Percentiles rank a stretch among this genome's conserved stretches.
phyloP scores from a whole-genome alignment of 305 asterid genomes.

The Lippia alba region DNA sequence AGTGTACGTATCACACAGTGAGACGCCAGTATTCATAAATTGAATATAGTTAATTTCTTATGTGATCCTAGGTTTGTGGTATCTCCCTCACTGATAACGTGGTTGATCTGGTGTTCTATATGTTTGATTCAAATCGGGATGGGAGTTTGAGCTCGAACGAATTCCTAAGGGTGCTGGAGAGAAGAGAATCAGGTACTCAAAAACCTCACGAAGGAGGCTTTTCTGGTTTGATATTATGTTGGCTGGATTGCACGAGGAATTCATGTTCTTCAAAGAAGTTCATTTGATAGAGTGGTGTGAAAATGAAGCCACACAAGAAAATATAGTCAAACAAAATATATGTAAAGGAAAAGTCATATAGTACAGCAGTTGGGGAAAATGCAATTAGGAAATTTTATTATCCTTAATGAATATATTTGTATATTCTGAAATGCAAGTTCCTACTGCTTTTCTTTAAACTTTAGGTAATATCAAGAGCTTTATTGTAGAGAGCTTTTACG shows the following conservation, averaged over 20 bases:
- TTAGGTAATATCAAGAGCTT: conserved; percentile 13
- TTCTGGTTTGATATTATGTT: conserved; percentile 63
- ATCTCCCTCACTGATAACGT: conserved; percentile 65
- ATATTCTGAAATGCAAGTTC: conserved; percentile 8
- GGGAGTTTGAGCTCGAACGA: conserved; percentile 80
- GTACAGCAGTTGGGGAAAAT: background rate
- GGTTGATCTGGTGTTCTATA: conserved; percentile 65
- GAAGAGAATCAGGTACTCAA: conserved; percentile 52
- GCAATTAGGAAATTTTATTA: no score
- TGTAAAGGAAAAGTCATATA: conserved; percentile 26
- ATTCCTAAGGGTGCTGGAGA: conserved; percentile 71
- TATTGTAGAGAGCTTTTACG: conserved; percentile 8
- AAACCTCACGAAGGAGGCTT: conserved; percentile 52
- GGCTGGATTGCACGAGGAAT: conserved; percentile 55
- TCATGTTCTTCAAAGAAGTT: conserved; percentile 47
- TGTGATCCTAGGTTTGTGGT: conserved; percentile 66
- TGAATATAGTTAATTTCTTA: background rate
- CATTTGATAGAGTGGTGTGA: conserved; percentile 17
- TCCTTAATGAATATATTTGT: no score
- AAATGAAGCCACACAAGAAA: background rate
- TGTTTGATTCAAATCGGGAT: conserved; percentile 72
- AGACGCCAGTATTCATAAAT: background rate
- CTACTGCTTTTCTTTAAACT: conserved; percentile 10
- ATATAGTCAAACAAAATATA: background rate
- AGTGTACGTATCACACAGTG: no score